phyloP scores from a whole-genome alignment of 2,329 filamentous ascomycete species.

The Lachnellula willkommii region DNA sequence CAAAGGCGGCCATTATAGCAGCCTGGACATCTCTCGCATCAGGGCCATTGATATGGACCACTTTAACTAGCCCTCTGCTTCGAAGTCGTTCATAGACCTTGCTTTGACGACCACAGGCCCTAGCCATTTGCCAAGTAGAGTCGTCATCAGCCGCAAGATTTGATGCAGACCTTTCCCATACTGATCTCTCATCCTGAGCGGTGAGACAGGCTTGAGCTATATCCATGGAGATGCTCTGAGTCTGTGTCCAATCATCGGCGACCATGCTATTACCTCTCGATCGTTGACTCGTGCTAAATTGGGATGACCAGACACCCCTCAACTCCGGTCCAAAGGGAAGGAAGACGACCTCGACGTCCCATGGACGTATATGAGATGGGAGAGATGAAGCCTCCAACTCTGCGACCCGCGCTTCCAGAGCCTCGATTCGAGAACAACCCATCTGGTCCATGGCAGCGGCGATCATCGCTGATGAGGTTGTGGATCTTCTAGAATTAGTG shows the following conservation, averaged over 20 bases:
- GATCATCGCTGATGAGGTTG: conserved; percentile 34
- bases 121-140: conserved; percentile 48
- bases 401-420: conserved; percentile 38
- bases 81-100: conserved; percentile 64
- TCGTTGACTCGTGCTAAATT: conserved; percentile 33
- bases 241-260: conserved; percentile 44
- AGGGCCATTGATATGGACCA: conserved; percentile 53
- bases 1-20: conserved; percentile 59
- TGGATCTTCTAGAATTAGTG: conserved; percentile 30
- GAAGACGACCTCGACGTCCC: conserved; percentile 72
- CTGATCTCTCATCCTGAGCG: conserved; percentile 19
- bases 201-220: conserved; percentile 24
- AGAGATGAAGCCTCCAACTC: conserved; percentile 32
- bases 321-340: conserved; percentile 60
- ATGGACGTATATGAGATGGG: conserved; percentile 59
- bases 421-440: conserved; percentile 40
- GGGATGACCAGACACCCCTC: conserved; percentile 48
- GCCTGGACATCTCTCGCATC: conserved; percentile 64
- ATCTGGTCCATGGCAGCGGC: conserved; percentile 32
- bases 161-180: conserved; percentile 24
- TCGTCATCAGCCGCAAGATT: conserved; percentile 16
- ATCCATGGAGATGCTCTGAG: conserved; percentile 25
- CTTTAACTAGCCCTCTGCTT: conserved; percentile 67
- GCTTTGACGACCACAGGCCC: conserved; percentile 59
- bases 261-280: conserved; percentile 34